These are phyloP conservation scores for Fraxinus xanthoxyloides DNA, from an alignment of 305 asterid genomes.

Conservation along the genomic window DNA sequence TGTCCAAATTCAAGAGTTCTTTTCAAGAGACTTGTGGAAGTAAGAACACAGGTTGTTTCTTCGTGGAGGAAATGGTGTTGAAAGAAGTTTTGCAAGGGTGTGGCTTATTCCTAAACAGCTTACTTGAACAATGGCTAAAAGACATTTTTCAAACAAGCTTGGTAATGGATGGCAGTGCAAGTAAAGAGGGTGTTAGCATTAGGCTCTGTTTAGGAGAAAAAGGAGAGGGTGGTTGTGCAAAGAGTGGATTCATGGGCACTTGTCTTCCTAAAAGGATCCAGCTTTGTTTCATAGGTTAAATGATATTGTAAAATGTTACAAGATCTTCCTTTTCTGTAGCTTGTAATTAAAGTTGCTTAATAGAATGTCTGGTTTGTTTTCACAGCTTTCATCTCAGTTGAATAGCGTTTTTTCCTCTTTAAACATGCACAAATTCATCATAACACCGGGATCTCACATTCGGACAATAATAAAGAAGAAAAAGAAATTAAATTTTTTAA, in stretches of 20 bases:
- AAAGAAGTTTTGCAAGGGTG: slow-evolving; percentile 44
- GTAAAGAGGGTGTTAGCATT: slow-evolving; percentile 34
- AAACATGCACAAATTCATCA: not conserved
- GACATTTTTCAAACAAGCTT: slow-evolving; percentile 53
- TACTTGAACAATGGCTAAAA: slow-evolving; percentile 72
- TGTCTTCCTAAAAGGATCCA: slow-evolving; percentile 69
- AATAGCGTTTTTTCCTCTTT: not conserved
- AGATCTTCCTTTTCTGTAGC: slow-evolving; percentile 25
- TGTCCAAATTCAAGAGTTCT: slow-evolving; percentile 36
- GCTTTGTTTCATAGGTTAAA: slow-evolving; percentile 48
- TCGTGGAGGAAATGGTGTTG: slow-evolving; percentile 46
- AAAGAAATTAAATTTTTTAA: not conserved
- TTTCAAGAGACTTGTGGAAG: slow-evolving; percentile 27
- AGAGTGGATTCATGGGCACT: slow-evolving; percentile 65
- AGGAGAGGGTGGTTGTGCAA: slow-evolving; percentile 27
- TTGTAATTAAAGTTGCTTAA: slow-evolving; percentile 44
- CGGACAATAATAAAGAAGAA: not conserved
- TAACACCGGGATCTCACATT: not conserved
- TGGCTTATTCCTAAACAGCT: slow-evolving; percentile 44
- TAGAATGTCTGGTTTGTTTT: slow-evolving; percentile 38
- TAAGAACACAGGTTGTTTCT: slow-evolving; percentile 19
- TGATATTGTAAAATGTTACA: slow-evolving; percentile 37
- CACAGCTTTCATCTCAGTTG: not conserved
- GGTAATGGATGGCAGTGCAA: slow-evolving; percentile 31
- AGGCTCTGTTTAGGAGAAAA: slow-evolving; percentile 63